Evolutionary conservation across 2,329 filamentous ascomycete genomes (phyloP).

Genomic region (Penicillium sp.): DNA sequence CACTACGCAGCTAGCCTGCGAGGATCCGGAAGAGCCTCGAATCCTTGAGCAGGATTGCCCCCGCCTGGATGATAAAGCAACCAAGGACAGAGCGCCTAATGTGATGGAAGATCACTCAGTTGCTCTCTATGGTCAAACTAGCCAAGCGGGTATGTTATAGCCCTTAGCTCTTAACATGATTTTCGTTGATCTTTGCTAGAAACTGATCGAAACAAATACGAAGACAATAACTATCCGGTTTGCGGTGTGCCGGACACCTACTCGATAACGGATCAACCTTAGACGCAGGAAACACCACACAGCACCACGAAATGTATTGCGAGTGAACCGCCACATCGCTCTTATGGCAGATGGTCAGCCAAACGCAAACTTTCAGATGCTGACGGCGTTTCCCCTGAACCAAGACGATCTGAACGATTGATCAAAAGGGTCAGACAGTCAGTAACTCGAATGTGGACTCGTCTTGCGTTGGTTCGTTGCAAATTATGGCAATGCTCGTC

Average conservation of each 20-base stretch:
- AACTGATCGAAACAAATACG: background rate
- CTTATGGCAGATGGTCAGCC: background rate
- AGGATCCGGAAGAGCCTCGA: background rate
- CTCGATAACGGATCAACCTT: background rate
- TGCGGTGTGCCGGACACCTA: background rate
- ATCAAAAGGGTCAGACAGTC: background rate
- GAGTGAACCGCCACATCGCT: background rate
- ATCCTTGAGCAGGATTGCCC: background rate
- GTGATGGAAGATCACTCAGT: background rate
- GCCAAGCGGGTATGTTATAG: background rate
- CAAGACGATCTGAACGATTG: background rate
- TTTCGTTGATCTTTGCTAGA: background rate
- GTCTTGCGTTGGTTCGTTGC: background rate
- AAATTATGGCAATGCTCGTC: too few relatives aligned
- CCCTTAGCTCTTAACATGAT: background rate
- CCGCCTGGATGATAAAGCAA: background rate
- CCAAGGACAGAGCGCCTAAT: background rate
- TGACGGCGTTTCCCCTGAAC: background rate
- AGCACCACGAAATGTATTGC: background rate
- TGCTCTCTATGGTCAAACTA: background rate
- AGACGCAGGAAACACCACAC: background rate
- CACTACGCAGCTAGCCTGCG: background rate
- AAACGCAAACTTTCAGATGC: background rate
- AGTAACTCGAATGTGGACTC: background rate
- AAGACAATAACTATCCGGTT: background rate